phyloP scores from a whole-genome alignment of 2,329 filamentous ascomycete genomes.

The Penicillium olsonii region DNA sequence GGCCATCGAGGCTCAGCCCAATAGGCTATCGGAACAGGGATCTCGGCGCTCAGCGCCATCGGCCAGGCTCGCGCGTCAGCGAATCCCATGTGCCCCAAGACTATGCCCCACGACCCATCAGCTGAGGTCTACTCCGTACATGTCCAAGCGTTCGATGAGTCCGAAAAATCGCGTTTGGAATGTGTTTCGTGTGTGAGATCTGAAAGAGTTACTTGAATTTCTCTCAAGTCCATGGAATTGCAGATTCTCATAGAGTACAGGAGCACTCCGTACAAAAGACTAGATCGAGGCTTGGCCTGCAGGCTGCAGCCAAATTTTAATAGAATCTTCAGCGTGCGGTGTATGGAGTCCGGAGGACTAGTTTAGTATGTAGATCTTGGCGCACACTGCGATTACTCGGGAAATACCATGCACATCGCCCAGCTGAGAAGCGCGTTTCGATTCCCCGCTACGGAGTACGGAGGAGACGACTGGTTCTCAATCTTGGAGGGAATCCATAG shows the following conservation, averaged over 20 bases:
- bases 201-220: background rate
- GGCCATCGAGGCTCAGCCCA: slow-evolving; percentile 38
- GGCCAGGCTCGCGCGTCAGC: slow-evolving; percentile 31
- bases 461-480: no score
- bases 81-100: slow-evolving; percentile 36
- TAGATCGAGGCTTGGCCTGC: slow-evolving; percentile 6
- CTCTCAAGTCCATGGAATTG: no score
- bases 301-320: slow-evolving; percentile 6
- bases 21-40: slow-evolving; percentile 42
- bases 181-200: slow-evolving; percentile 5
- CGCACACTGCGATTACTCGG: background rate
- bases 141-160: slow-evolving; percentile 21
- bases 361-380: slow-evolving; percentile 5
- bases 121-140: slow-evolving; percentile 26
- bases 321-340: slow-evolving; percentile 7
- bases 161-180: slow-evolving; percentile 11
- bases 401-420: slow-evolving; percentile 11
- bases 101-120: slow-evolving; percentile 38
- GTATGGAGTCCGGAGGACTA: no score
- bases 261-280: no score
- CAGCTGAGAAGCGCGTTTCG: slow-evolving; percentile 3
- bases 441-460: background rate
- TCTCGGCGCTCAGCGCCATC: slow-evolving; percentile 33
- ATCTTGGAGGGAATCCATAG: no score
- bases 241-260: no score